phyloP scores from a whole-genome alignment of 306 rosid genomes.

The Vachellia pachyceras region DNA sequence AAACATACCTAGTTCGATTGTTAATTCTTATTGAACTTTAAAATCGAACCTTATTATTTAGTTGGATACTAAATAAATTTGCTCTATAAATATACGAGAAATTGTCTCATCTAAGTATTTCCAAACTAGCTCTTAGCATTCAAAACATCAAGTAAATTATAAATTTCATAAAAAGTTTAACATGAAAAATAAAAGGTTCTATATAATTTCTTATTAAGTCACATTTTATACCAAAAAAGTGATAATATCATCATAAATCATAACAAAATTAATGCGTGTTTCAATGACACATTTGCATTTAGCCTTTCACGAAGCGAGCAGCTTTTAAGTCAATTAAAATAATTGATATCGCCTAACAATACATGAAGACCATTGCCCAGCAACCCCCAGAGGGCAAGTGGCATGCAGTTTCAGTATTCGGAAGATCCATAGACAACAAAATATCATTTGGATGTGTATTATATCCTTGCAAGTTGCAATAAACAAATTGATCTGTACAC shows the following conservation, averaged over 20 bases:
- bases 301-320: conserved; percentile 10
- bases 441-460: conserved; percentile 54
- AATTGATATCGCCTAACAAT: conserved; percentile 41
- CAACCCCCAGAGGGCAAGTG: conserved; percentile 25
- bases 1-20: background rate
- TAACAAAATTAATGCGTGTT: background rate
- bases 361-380: conserved; percentile 37
- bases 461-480: conserved; percentile 55
- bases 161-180: background rate
- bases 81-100: no score
- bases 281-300: background rate
- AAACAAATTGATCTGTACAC: conserved; percentile 71
- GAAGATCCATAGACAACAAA: conserved; percentile 42
- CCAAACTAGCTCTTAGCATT: background rate
- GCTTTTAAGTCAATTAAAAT: conserved; percentile 28
- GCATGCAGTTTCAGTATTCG: conserved; percentile 42
- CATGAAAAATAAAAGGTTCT: background rate
- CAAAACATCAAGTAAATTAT: background rate
- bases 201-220: background rate
- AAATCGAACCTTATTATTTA: background rate
- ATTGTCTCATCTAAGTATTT: no score
- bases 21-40: background rate
- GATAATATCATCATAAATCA: background rate
- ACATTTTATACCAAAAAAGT: background rate
- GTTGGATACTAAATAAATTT: no score